A percentile compares a stretch with the other conserved stretches of the same genome.
Evolutionary conservation across 257 asterid species (phyloP).

Genomic region (Henckelia pumila): DNA sequence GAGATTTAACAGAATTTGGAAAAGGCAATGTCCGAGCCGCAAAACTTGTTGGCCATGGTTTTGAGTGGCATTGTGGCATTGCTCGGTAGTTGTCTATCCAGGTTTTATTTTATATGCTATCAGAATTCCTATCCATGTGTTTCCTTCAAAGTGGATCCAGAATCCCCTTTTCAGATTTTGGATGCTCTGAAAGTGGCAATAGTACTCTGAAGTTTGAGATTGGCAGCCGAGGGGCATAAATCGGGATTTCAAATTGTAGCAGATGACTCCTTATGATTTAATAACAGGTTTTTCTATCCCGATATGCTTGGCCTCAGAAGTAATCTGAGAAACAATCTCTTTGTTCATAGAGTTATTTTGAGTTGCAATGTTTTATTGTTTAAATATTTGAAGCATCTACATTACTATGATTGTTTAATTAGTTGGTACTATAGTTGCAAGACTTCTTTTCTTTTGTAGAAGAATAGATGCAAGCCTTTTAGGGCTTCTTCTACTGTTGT

Average conservation of each 20-base stretch:
- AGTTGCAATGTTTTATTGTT: not conserved
- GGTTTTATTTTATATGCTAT: not conserved
- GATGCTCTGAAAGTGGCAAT: not conserved
- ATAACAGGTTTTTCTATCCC: not conserved
- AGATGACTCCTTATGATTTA: not conserved
- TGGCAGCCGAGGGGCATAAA: not conserved
- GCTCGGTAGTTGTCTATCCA: not conserved
- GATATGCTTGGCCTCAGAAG: not conserved
- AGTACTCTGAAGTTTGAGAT: not conserved
- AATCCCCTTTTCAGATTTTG: not conserved
- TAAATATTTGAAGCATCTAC: not conserved
- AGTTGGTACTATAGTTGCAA: not conserved
- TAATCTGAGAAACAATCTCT: not conserved
- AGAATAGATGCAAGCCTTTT: not conserved
- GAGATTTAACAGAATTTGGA: not conserved
- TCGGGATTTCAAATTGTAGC: not conserved
- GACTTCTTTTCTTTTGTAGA: too few relatives aligned
- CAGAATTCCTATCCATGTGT: not conserved
- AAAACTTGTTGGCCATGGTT: not conserved
- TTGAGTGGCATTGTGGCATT: not conserved
- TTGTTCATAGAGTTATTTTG: too few relatives aligned
- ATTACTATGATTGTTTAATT: not conserved
- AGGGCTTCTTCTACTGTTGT: not conserved
- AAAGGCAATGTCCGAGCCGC: not conserved
- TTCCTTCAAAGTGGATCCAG: not conserved